Percentiles rank a stretch among this genome's conserved stretches.
Conservation (phyloP, 306 rosid genomes). For the Purshia tridentata region DNA sequence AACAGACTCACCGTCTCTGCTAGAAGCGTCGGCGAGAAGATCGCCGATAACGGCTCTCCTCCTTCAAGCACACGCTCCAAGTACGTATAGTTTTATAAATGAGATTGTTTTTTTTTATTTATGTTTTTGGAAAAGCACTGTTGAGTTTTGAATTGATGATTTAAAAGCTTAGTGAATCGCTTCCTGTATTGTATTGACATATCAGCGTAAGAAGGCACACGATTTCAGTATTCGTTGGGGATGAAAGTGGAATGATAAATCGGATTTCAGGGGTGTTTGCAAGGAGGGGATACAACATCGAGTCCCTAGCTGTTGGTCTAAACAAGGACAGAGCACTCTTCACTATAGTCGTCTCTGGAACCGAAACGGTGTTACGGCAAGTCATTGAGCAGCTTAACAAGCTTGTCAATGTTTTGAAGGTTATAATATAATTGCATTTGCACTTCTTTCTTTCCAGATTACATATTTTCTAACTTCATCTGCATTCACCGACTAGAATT, state of each 20-base stretch:
- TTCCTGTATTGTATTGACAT: no score
- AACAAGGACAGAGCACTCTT: conserved; percentile 75
- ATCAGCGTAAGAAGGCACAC: conserved; percentile 65
- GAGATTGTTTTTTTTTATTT: not conserved
- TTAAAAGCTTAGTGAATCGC: no score
- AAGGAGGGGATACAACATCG: conserved; percentile 75
- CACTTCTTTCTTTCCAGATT: no score
- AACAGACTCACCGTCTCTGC: conserved; percentile 40
- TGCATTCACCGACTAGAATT: not conserved
- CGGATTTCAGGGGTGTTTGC: conserved; percentile 83
- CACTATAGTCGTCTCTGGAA: conserved; percentile 72
- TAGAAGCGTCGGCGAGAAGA: conserved; percentile 20
- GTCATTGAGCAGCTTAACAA: conserved; percentile 77
- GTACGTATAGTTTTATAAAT: conserved; percentile 7
- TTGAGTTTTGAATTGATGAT: no score
- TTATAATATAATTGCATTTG: not conserved
- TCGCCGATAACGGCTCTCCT: conserved; percentile 24
- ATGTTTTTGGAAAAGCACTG: no score
- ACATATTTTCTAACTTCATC: not conserved
- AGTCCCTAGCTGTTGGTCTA: conserved; percentile 81
- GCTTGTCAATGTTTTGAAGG: conserved; percentile 76
- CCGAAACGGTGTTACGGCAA: conserved; percentile 55
- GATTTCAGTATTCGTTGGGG: conserved; percentile 82
- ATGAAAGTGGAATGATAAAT: conserved; percentile 86
- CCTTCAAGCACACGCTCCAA: conserved; percentile 40